phyloP scores from a whole-genome alignment of 345 rosid species.

The Euphorbia lathyris region DNA sequence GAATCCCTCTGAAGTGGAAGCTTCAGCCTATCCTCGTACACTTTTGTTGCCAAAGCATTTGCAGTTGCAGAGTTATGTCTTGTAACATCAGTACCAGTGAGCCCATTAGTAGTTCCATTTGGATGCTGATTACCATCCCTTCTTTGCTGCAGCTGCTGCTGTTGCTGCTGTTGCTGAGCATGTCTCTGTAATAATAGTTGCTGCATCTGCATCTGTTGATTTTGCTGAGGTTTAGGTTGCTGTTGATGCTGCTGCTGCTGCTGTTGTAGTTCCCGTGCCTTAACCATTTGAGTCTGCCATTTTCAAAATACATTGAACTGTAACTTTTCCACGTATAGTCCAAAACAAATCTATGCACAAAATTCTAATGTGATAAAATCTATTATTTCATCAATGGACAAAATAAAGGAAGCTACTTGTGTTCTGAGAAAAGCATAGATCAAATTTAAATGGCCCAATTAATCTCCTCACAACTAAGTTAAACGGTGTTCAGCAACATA shows the following conservation, averaged over 20 bases:
- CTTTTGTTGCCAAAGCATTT: conserved; percentile 41
- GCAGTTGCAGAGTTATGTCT: conserved; percentile 41
- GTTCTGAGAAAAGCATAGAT: too few relatives aligned
- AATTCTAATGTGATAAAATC: neutral
- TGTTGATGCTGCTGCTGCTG: conserved; percentile 22
- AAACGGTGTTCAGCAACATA: too few relatives aligned
- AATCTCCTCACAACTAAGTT: neutral
- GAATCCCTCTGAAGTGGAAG: conserved; percentile 54
- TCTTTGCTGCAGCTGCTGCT: conserved; percentile 33
- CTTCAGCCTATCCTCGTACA: conserved; percentile 49
- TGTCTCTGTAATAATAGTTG: conserved; percentile 19
- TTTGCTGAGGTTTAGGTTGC: conserved; percentile 17
- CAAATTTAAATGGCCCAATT: neutral
- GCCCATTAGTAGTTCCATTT: conserved; percentile 27
- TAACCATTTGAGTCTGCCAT: conserved; percentile 44
- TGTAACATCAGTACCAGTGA: conserved; percentile 30
- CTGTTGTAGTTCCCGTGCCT: conserved; percentile 41
- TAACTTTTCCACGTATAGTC: conserved; percentile 6
- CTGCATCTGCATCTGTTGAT: conserved; percentile 18
- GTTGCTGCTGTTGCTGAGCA: conserved; percentile 38
- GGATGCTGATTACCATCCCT: conserved; percentile 39
- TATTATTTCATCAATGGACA: too few relatives aligned
- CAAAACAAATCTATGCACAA: neutral
- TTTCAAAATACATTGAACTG: conserved; percentile 13
- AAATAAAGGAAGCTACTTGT: too few relatives aligned